Conservation (phyloP, 768 basidiomycete species). For the Austroboletus festivus region DNA sequence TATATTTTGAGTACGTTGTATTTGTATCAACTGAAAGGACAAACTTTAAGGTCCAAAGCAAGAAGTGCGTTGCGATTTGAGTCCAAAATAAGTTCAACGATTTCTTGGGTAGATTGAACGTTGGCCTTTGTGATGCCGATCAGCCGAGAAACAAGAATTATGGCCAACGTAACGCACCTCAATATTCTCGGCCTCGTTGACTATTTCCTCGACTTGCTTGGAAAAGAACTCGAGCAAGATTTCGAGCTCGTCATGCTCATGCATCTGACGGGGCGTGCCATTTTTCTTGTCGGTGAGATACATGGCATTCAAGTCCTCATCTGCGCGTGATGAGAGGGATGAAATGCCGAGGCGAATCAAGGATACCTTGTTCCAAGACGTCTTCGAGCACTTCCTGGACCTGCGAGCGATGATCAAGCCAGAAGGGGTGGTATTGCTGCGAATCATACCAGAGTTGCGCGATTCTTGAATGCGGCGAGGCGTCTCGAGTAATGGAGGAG, state of each 20-base stretch:
- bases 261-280: slow-evolving; percentile 50
- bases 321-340: slow-evolving; percentile 38
- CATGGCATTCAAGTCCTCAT: slow-evolving; percentile 94
- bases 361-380: slow-evolving; percentile 79
- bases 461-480: slow-evolving; percentile 84
- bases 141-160: not conserved
- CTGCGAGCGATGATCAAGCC: slow-evolving; percentile 36
- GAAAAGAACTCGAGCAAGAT: slow-evolving; percentile 90
- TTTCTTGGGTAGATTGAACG: slow-evolving; percentile 96
- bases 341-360: not conserved
- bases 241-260: slow-evolving; percentile 93
- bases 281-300: slow-evolving; percentile 86
- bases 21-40: slow-evolving; percentile 4
- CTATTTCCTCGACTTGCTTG: slow-evolving; percentile 96
- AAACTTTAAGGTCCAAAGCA: slow-evolving; percentile 84
- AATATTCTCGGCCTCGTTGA: slow-evolving; percentile 86
- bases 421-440: not conserved
- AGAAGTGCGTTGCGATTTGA: slow-evolving; percentile 92
- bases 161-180: slow-evolving; percentile 47
- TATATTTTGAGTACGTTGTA: slow-evolving; percentile 1
- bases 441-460: slow-evolving; percentile 70
- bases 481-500: slow-evolving; percentile 90
- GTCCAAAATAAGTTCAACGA: slow-evolving; percentile 94
- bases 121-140: slow-evolving; percentile 50
- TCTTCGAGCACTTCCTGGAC: slow-evolving; percentile 91